Percentiles rank a stretch among this genome's conserved stretches.
Conservation (phyloP, 768 basidiomycete genomes). For the Clathrus columnatus region DNA sequence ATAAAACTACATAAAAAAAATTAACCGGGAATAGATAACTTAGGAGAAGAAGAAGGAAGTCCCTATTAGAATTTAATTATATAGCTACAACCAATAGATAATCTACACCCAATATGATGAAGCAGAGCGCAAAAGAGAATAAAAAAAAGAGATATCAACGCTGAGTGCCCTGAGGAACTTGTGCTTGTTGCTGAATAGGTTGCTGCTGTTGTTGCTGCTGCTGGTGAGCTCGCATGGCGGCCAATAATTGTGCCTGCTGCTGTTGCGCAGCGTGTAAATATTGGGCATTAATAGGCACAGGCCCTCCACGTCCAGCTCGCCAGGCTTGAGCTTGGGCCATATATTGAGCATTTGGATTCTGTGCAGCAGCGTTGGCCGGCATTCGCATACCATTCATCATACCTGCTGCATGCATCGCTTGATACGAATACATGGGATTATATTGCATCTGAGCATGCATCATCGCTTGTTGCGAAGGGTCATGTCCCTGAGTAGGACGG, state of each 20-base stretch:
- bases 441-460: constrained; percentile 10
- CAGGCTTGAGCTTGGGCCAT: neutral
- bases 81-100: neutral
- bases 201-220: constrained; percentile 7
- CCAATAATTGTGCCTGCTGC: constrained; percentile 6
- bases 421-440: neutral
- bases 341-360: constrained; percentile 1
- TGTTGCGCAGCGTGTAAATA: too few species aligned
- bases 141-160: neutral
- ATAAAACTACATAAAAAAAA: too few species aligned
- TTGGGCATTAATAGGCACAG: constrained; percentile 2
- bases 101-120: neutral
- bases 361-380: neutral
- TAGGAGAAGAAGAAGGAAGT: too few species aligned
- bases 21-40: too few species aligned
- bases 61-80: neutral
- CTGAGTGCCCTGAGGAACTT: neutral
- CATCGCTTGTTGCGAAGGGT: constrained; percentile 25
- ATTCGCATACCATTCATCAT: constrained; percentile 10
- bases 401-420: neutral
- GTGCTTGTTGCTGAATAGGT: neutral
- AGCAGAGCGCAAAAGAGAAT: neutral
- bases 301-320: constrained; percentile 5
- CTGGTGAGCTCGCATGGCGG: constrained; percentile 1
- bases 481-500: constrained; percentile 20